Evolutionary conservation across 1,284 basidiomycete species (phyloP), one percentile per base, ranked within the genome.

Genomic region (Tremellales sp.): DNA sequence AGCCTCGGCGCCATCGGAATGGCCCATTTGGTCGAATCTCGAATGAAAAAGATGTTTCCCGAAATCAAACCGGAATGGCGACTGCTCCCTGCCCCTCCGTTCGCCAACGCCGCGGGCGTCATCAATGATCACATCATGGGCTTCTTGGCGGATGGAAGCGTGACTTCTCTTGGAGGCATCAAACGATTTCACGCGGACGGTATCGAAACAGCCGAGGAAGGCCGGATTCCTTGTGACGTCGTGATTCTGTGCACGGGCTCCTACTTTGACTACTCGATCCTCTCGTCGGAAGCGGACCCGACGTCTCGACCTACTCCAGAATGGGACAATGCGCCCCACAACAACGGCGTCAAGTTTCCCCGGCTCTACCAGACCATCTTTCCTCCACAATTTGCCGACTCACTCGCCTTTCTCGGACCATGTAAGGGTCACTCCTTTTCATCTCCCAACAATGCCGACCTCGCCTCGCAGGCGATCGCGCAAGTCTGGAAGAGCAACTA

Each of bases 351-450:
- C 3, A 13, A 22, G 4, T 54, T 34, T 35, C 53, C 53, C 18
- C 12, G 43, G 18, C 29, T 55, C 18, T 55, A 55, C 33, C 49
- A 51, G 37, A 47, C 46, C 6, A 8, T 51, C 8, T 51, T 55
- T 25, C 37, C 26, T 16, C 28, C 39, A 13, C 14, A 38, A 2
- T 43, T 40, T 22, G 40, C 50, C n/a, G 42, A 51, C 3, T 48
- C 46, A 2, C 40, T 55, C 6, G 53, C 53, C 2, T 46, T 55
- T 19, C 31, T 51, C 22, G 53, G 53, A 12, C 46, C 50, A 16
- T 49, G 43, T 32, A 36, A 32, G 8, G 53, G 50, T 10, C 48
- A 42, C 33, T 41, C 48, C 13, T 27, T 47, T 22, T 40, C 50
- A 4, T 45, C 47, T 5, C 38, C 43, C 19, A 19, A 34, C 13